phyloP scores from a whole-genome alignment of 108 stramenopile species.

The Chaetoceros muelleri region DNA sequence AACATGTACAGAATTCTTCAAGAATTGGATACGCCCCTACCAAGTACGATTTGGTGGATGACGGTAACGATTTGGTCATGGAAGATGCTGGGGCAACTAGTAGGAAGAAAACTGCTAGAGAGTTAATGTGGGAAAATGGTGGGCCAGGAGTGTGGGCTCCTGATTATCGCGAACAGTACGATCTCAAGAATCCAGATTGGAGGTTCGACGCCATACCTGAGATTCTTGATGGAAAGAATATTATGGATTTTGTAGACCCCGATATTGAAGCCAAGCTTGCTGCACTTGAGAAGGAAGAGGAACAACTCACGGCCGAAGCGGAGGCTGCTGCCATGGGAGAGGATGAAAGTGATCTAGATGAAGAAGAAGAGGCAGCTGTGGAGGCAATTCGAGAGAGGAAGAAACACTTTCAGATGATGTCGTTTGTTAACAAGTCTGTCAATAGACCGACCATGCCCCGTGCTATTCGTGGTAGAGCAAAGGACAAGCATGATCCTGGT shows the following conservation, averaged over 20 bases:
- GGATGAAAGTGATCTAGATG: conserved; percentile 67
- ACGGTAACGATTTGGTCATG: conserved; percentile 18
- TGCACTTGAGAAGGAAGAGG: conserved; percentile 89
- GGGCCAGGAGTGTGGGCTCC: conserved; percentile 95
- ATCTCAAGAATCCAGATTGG: conserved; percentile 88
- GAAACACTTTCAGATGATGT: conserved; percentile 43
- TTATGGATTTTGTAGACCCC: conserved; percentile 92
- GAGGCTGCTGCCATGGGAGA: conserved; percentile 80
- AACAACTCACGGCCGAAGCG: conserved; percentile 61
- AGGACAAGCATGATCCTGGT: conserved; percentile 59
- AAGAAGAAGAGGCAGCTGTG: conserved; percentile 71
- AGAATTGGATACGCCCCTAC: conserved; percentile 65
- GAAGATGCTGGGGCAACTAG: conserved; percentile 27
- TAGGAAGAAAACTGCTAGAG: conserved; percentile 80
- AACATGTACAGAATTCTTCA: conserved; percentile 38
- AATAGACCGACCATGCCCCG: conserved; percentile 68
- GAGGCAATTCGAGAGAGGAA: conserved; percentile 68
- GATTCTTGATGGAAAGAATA: conserved; percentile 98
- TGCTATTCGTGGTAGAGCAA: conserved; percentile 45
- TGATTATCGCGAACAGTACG: conserved; percentile 92
- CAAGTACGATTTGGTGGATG: conserved; percentile 30
- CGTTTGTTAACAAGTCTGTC: conserved; percentile 37
- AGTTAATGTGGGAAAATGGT: conserved; percentile 96
- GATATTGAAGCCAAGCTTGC: conserved; percentile 79
- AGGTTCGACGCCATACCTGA: conserved; percentile 92